Percentiles rank a stretch among this genome's conserved stretches.
Conservation (phyloP, 306 rosid genomes). For the Citrullus colocynthis region DNA sequence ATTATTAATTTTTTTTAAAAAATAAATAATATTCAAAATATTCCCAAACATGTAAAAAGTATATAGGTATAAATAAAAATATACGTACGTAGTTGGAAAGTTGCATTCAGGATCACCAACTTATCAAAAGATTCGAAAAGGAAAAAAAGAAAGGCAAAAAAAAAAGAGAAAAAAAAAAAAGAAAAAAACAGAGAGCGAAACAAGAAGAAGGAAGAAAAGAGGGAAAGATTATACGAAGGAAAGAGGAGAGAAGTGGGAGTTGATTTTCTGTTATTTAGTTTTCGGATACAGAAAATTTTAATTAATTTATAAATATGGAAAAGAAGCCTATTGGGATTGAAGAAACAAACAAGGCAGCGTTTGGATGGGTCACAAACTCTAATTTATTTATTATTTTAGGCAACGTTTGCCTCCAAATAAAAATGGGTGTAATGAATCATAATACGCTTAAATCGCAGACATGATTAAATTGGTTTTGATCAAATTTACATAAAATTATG, state of each 20-base stretch:
- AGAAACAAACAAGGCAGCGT: background rate
- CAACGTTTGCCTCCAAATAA: no score
- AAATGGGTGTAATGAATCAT: no score
- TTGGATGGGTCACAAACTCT: background rate
- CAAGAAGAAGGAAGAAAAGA: background rate
- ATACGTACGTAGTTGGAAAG: conserved; percentile 6
- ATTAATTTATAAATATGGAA: background rate
- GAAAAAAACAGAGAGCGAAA: background rate
- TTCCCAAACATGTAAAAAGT: background rate
- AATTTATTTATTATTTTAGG: background rate
- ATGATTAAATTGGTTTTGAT: no score
- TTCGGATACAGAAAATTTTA: background rate
- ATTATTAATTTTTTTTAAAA: background rate
- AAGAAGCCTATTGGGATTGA: background rate
- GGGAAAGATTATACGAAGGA: background rate
- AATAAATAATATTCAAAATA: background rate
- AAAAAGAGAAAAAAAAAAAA: background rate
- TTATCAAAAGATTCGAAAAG: background rate
- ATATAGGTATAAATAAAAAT: conserved; percentile 8
- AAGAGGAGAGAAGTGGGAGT: background rate
- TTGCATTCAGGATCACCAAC: background rate
- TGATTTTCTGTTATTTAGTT: background rate
- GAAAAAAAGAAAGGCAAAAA: background rate
- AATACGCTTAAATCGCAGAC: no score
- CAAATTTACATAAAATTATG: accelerated